These are phyloP conservation scores for Fomitopsis pinicola DNA, from an alignment of 1,284 basidiomycete genomes.

Conservation along the genomic window DNA sequence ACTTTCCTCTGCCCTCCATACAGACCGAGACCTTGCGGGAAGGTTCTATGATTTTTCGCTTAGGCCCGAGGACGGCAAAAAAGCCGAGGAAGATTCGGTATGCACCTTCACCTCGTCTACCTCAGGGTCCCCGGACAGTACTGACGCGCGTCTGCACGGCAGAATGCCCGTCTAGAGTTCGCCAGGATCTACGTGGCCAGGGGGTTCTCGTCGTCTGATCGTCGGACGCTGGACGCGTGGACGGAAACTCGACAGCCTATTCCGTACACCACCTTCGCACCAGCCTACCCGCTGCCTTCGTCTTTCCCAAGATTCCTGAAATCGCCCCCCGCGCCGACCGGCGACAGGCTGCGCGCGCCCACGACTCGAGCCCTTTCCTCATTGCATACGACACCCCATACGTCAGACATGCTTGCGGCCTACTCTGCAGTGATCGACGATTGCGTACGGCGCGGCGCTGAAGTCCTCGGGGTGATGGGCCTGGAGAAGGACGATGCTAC, in stretches of 20 bases:
- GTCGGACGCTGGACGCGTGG: conserved; percentile 37
- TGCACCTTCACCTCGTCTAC: background rate
- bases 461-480: conserved; percentile 23
- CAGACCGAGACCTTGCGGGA: conserved; percentile 24
- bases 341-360: background rate
- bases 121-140: background rate
- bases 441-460: conserved; percentile 24
- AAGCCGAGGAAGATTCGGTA: conserved; percentile 5
- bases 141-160: background rate
- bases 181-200: conserved; percentile 50
- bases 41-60: conserved; percentile 44
- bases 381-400: conserved; percentile 19
- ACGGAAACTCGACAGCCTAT: conserved; percentile 8
- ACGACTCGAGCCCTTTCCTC: conserved; percentile 19
- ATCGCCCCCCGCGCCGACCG: conserved; percentile 13
- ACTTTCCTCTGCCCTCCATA: conserved; percentile 22
- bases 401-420: conserved; percentile 20
- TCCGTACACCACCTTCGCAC: conserved; percentile 25
- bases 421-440: conserved; percentile 25
- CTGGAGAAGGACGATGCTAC: conserved; percentile 30
- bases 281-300: conserved; percentile 23
- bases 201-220: conserved; percentile 41
- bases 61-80: background rate
- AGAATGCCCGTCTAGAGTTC: conserved; percentile 10
- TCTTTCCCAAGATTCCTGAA: conserved; percentile 26